phyloP scores from a whole-genome alignment of 176 grass and related monocot genomes.

The Ananas comosus region DNA sequence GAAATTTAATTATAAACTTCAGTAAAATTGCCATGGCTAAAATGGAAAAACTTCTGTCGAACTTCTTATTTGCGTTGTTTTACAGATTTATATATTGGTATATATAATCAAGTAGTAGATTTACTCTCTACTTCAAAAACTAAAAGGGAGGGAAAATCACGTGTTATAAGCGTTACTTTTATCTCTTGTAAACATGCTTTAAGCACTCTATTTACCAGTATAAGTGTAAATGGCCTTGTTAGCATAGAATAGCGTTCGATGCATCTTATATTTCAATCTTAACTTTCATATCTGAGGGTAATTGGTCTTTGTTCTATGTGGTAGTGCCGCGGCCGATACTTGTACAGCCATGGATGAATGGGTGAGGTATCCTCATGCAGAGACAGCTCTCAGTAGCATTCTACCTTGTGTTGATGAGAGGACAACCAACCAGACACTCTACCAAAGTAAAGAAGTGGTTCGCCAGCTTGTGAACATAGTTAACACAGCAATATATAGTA shows the following conservation, averaged over 20 bases:
- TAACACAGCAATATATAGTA: slow-evolving; percentile 61
- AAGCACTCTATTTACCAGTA: neutral
- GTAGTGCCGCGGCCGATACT: slow-evolving; percentile 66
- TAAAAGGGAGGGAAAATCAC: too few relatives aligned
- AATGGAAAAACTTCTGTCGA: neutral
- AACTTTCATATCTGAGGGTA: slow-evolving; percentile 12
- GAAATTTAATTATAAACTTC: neutral
- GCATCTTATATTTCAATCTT: neutral
- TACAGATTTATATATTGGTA: neutral
- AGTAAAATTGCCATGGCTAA: neutral
- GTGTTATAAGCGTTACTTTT: neutral
- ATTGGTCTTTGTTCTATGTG: neutral
- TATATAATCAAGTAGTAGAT: too few relatives aligned
- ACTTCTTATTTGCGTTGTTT: neutral
- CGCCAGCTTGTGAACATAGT: slow-evolving; percentile 56
- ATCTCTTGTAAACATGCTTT: neutral
- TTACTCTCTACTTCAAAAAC: too few relatives aligned
- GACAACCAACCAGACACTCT: slow-evolving; percentile 73
- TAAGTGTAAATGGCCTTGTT: neutral
- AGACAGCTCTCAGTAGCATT: slow-evolving; percentile 79
- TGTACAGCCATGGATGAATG: slow-evolving; percentile 84
- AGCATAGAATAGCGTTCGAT: neutral
- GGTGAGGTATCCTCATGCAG: slow-evolving; percentile 69
- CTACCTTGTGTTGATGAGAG: slow-evolving; percentile 85
- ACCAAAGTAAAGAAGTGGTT: slow-evolving; percentile 81